Base-by-base conservation (phyloP, 2,329 filamentous ascomycete species). In the Fusarium scirpi region DNA sequence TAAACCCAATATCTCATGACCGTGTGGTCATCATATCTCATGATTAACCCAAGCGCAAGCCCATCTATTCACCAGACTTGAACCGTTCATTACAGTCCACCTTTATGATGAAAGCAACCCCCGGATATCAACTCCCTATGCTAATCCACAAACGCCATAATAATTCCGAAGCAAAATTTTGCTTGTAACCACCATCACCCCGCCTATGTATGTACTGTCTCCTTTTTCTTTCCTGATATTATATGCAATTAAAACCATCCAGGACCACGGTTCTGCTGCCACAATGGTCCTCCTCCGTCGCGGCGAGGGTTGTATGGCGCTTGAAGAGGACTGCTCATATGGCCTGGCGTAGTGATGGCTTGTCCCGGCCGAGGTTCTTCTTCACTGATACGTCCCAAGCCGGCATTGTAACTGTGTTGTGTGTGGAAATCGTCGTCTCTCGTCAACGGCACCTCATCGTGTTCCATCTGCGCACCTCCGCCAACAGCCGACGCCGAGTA, bases 261-360 rank as follows among this genome's bases (percentile, higher is more conserved):
- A 65, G 83, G 82, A 58, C 81, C 80, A 60, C 85, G 79, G 54
- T 86, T 86, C 77, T 87, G 85, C 76, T 87, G 85, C 85, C 85
- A 87, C 40, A 87, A 76, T 8, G 85, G 84, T 44, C 83, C 77
- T 25, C 80, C 77, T 4, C 78, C 78, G 8, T 69, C 68, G 29
- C 76, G 65, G 24, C 69, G 73, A 27, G 73, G 73, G 18, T 71
- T 67, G 22, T 71, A 71, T 49, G 71, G 32, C 10, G 6, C 6
- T 34, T 68, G 67, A 40, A 53, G 18, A 43, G 49, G 34, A 43
- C 49, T 53, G 34, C 65, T 71, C 56, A 66, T 59, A 43, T 77
- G 58, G 7, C 58, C 73, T 62, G 25, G 65, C 41, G 46, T 67
- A 40, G 60, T 71, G 32, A 71, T 71, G 45, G 77, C 64, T 27